A percentile compares a stretch with the other conserved stretches of the same genome.
These are phyloP conservation scores for Dictyostelium citrinum DNA, from an alignment of 78 protist genomes.

Conservation along the genomic window DNA sequence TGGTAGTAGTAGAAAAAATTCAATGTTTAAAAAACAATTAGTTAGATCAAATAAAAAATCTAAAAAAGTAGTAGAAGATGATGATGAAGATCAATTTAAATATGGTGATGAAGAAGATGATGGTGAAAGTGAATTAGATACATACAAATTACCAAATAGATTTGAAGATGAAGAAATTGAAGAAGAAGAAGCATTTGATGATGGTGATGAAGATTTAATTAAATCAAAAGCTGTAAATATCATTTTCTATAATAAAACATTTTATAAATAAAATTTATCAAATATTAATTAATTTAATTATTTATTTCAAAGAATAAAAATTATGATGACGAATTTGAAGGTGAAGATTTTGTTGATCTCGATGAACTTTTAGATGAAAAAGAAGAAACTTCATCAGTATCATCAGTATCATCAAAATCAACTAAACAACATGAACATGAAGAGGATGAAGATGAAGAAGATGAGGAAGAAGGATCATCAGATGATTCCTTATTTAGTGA, in stretches of 20 bases:
- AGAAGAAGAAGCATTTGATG: conserved; percentile 34
- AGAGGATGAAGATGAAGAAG: conserved; percentile 14
- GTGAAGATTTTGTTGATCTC: conserved; percentile 51
- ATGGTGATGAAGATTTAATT: conserved; percentile 8
- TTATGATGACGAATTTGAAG: conserved; percentile 33
- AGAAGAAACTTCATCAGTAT: conserved; percentile 23
- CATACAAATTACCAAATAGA: conserved; percentile 4
- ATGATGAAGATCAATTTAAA: neutral
- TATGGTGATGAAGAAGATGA: conserved; percentile 3
- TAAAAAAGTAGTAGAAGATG: neutral
- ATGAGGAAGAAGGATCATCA: neutral
- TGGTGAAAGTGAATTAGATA: neutral
- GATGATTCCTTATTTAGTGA: conserved; percentile 14
- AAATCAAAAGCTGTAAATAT: neutral
- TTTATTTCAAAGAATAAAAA: neutral
- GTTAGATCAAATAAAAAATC: neutral
- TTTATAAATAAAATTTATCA: neutral
- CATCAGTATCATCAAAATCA: neutral
- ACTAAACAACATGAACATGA: neutral
- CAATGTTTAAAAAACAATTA: neutral
- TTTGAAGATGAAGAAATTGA: conserved; percentile 68
- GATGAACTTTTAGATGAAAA: conserved; percentile 57
- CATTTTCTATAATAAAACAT: too few relatives aligned
- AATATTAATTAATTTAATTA: neutral
- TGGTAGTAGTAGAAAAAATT: neutral